phyloP scores from a whole-genome alignment of 441 rosid species.

The Brassica balearica region DNA sequence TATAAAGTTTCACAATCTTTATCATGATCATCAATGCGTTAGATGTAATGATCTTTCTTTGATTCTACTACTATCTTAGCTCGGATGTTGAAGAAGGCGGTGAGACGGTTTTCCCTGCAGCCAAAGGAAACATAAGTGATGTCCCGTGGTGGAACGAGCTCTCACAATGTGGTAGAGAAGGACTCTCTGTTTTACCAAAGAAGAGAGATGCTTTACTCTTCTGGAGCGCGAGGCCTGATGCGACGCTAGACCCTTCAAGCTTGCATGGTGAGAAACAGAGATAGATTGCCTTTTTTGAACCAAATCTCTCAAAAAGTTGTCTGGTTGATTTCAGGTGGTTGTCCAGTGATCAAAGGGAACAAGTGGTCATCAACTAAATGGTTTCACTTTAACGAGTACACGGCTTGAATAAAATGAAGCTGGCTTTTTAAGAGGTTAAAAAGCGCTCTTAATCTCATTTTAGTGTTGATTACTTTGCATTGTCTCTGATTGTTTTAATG shows the following conservation, averaged over 20 bases:
- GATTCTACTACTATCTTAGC: slow-evolving; percentile 41
- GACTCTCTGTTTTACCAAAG: slow-evolving; percentile 69
- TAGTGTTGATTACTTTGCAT: background rate
- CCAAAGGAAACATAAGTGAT: slow-evolving; percentile 57
- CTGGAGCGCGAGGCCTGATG: slow-evolving; percentile 73
- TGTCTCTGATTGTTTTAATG: slow-evolving; percentile 16
- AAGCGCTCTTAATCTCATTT: background rate
- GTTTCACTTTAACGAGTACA: slow-evolving; percentile 73
- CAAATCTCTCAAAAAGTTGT: background rate
- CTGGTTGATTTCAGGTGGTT: slow-evolving; percentile 65
- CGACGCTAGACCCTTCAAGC: slow-evolving; percentile 61
- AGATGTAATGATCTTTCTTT: slow-evolving; percentile 14
- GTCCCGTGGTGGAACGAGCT: slow-evolving; percentile 38
- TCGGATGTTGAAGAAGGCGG: slow-evolving; percentile 85
- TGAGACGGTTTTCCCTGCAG: slow-evolving; percentile 70
- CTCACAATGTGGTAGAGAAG: slow-evolving; percentile 45
- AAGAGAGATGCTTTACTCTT: slow-evolving; percentile 73
- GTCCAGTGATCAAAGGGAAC: slow-evolving; percentile 82
- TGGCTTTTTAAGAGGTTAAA: slow-evolving; percentile 10
- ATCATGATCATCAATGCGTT: background rate
- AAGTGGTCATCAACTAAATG: slow-evolving; percentile 98
- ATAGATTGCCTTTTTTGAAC: background rate
- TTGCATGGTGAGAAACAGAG: slow-evolving; percentile 58
- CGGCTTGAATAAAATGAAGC: background rate
- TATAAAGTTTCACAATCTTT: background rate